These are phyloP conservation scores for Kluyveromyces nonfermentans DNA, from an alignment of 805 yeast genomes.

Conservation along the genomic window DNA sequence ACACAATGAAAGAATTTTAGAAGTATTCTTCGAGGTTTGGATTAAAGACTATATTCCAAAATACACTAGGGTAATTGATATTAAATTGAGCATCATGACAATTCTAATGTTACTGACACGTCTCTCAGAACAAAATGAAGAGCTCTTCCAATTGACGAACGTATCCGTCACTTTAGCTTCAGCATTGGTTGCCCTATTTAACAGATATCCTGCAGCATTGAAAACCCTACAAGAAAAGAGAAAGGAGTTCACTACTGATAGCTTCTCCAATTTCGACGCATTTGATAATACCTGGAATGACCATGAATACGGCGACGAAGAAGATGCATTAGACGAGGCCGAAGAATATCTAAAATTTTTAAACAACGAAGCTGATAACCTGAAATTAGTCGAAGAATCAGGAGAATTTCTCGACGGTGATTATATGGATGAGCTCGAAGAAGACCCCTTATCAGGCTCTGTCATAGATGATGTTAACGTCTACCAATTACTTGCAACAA, in stretches of 20 bases:
- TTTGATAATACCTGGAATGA: slow-evolving; percentile 21
- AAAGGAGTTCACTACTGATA: slow-evolving; percentile 38
- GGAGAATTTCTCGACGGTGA: slow-evolving; percentile 32
- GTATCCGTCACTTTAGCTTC: slow-evolving; percentile 42
- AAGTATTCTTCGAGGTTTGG: slow-evolving; percentile 43
- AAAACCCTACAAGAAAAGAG: slow-evolving; percentile 54
- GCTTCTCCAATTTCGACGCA: slow-evolving; percentile 25
- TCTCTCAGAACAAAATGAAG: slow-evolving; percentile 22
- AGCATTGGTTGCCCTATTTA: slow-evolving; percentile 43
- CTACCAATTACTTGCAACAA: slow-evolving; percentile 53
- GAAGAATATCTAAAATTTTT: slow-evolving; percentile 42
- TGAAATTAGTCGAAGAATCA: slow-evolving; percentile 27
- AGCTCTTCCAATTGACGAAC: slow-evolving; percentile 28
- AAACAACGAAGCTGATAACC: slow-evolving; percentile 34
- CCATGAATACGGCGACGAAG: slow-evolving; percentile 30
- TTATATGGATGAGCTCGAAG: slow-evolving; percentile 67
- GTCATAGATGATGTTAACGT: slow-evolving; percentile 72
- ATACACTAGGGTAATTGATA: slow-evolving; percentile 66
- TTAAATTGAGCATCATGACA: slow-evolving; percentile 67
- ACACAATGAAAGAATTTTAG: slow-evolving; percentile 35
- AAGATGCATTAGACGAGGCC: slow-evolving; percentile 30
- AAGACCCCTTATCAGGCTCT: slow-evolving; percentile 71
- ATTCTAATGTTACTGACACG: slow-evolving; percentile 39
- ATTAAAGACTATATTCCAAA: slow-evolving; percentile 32
- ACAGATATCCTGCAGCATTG: slow-evolving; percentile 63